Percentiles rank a stretch among this genome's conserved stretches.
Conservation (phyloP, 148 eudicot genomes). For the Pouteria glomerata region DNA sequence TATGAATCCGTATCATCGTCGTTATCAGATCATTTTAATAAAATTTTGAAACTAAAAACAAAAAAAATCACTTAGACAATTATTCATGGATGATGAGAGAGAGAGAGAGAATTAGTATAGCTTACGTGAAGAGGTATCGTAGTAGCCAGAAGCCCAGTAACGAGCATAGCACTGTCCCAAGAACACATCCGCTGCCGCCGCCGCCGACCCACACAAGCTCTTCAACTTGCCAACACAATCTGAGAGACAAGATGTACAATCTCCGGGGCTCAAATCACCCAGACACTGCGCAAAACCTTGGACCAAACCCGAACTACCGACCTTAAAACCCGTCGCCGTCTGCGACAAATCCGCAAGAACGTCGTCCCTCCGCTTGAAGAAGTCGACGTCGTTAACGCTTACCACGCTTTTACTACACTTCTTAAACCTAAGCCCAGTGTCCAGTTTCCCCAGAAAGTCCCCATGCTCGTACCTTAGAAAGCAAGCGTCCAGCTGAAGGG, state of each 20-base stretch:
- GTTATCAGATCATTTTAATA: too few species aligned
- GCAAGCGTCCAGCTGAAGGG: constrained; percentile 65
- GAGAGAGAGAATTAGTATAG: too few species aligned
- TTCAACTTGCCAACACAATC: constrained; percentile 55
- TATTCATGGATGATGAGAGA: too few species aligned
- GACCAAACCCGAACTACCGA: constrained; percentile 52
- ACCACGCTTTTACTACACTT: constrained; percentile 53
- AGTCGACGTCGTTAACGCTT: constrained; percentile 41
- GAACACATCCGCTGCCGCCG: constrained; percentile 71
- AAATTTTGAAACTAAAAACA: too few species aligned
- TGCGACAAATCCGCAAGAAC: constrained; percentile 55
- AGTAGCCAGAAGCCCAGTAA: constrained; percentile 84
- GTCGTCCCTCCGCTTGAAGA: constrained; percentile 54
- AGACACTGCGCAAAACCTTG: constrained; percentile 74
- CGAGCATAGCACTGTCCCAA: constrained; percentile 77
- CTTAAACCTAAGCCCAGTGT: constrained; percentile 38
- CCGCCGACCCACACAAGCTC: constrained; percentile 63
- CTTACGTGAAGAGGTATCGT: constrained; percentile 43
- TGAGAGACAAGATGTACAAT: constrained; percentile 52
- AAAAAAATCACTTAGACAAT: too few species aligned
- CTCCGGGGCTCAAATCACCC: constrained; percentile 53
- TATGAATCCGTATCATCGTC: too few species aligned
- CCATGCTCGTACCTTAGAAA: constrained; percentile 44
- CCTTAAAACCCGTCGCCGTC: constrained; percentile 44
- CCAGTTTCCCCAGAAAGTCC: constrained; percentile 28